These are phyloP conservation scores for Diaporthe caulivora DNA, from an alignment of 2,329 filamentous ascomycete species.

Conservation along the genomic window DNA sequence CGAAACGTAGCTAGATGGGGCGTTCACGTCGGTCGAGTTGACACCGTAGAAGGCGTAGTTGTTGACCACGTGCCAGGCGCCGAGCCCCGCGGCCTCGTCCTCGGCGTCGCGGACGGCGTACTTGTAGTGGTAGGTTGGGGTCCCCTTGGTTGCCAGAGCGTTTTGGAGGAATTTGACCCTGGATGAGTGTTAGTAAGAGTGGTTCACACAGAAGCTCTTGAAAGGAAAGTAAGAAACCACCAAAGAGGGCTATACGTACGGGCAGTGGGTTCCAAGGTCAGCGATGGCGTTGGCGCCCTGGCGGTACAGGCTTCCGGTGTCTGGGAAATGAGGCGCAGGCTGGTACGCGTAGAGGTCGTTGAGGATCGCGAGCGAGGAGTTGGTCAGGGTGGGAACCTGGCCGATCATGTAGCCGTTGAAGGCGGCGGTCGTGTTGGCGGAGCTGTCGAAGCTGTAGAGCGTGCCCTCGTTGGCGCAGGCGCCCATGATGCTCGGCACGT, in stretches of 20 bases:
- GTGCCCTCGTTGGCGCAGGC: conserved; percentile 27
- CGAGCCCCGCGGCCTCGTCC: conserved; percentile 13
- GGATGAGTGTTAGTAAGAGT: no score
- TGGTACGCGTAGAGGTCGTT: conserved; percentile 17
- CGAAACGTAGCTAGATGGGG: not conserved
- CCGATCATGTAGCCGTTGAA: conserved; percentile 11
- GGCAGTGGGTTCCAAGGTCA: conserved; percentile 19
- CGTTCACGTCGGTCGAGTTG: conserved; percentile 16
- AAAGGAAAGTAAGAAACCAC: no score
- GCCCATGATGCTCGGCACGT: conserved; percentile 24
- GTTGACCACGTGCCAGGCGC: conserved; percentile 25
- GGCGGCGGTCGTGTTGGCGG: not conserved
- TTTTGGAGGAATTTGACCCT: conserved; percentile 22
- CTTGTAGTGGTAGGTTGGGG: conserved; percentile 23
- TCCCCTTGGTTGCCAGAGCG: conserved; percentile 16
- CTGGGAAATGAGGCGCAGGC: conserved; percentile 4
- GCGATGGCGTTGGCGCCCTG: conserved; percentile 25
- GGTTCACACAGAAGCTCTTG: not conserved
- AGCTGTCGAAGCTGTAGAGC: conserved; percentile 28
- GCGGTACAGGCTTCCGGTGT: not conserved
- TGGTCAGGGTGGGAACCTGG: conserved; percentile 17
- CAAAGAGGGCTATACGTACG: not conserved
- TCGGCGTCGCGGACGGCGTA: conserved; percentile 26
- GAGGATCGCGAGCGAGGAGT: conserved; percentile 13
- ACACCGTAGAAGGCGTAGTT: conserved; percentile 29